A percentile compares a stretch with the other conserved stretches of the same genome.
Evolutionary conservation across 495 filamentous ascomycete species (phyloP).

Genomic region (Lasiosphaeris hirsuta): DNA sequence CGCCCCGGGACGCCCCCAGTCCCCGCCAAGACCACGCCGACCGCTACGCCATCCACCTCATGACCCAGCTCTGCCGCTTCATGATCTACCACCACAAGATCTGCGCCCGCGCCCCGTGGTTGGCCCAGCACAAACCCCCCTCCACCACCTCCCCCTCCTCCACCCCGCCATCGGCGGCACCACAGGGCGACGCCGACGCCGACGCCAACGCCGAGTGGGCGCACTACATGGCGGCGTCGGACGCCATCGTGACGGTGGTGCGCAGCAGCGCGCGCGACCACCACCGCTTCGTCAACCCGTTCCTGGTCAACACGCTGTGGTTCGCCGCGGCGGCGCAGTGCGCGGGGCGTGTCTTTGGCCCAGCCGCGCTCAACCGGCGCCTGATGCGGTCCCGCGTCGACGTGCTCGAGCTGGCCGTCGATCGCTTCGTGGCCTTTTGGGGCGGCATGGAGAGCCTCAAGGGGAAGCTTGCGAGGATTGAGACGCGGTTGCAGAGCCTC

Average conservation of each 20-base stretch:
- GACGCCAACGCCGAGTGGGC: constrained; percentile 13
- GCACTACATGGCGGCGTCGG: constrained; percentile 25
- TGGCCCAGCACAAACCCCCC: not conserved
- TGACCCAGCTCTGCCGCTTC: constrained; percentile 31
- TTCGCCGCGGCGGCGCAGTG: constrained; percentile 29
- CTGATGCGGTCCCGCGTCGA: constrained; percentile 14
- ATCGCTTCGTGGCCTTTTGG: constrained; percentile 20
- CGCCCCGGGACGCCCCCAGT: not conserved
- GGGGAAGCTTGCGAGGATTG: constrained; percentile 15
- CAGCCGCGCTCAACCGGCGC: constrained; percentile 11
- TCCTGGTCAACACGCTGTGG: constrained; percentile 32
- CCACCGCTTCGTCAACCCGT: constrained; percentile 28
- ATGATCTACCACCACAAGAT: constrained; percentile 34
- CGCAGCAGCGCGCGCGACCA: constrained; percentile 21
- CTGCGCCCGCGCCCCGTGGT: constrained; percentile 18
- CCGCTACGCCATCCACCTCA: constrained; percentile 30
- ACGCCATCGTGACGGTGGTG: constrained; percentile 24
- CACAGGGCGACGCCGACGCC: not conserved
- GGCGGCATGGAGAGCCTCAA: constrained; percentile 18
- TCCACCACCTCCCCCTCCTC: too few species aligned
- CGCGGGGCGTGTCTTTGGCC: constrained; percentile 19
- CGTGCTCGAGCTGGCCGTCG: constrained; percentile 16
- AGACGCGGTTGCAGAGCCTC: constrained; percentile 16
- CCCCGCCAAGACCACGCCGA: constrained; percentile 17
- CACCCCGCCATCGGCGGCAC: not conserved